Conservation (phyloP, 2,329 filamentous ascomycete species). For the Lachnellula arida region DNA sequence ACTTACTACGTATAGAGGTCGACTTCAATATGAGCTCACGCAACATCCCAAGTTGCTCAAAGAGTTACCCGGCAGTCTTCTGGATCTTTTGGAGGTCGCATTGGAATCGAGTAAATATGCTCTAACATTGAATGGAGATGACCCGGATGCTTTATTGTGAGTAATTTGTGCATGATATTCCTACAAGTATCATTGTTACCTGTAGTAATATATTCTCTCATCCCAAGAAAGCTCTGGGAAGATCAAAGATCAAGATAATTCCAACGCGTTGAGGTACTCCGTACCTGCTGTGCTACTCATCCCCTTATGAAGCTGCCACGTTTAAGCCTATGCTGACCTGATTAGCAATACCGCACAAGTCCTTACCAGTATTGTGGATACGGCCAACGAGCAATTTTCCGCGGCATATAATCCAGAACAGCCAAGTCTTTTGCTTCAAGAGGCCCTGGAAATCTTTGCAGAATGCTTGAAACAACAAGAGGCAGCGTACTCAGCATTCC, state of each 20-base stretch:
- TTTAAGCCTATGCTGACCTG: conserved; percentile 6
- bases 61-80: conserved; percentile 48
- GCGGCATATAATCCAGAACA: conserved; percentile 40
- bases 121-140: conserved; percentile 53
- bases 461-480: conserved; percentile 51
- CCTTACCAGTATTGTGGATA: conserved; percentile 61
- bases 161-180: conserved; percentile 10
- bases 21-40: conserved; percentile 64
- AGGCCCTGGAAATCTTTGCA: conserved; percentile 58
- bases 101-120: conserved; percentile 61
- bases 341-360: conserved; percentile 62
- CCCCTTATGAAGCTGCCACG: too few relatives aligned
- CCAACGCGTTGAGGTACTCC: too few relatives aligned
- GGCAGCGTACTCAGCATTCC: conserved; percentile 40
- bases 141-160: conserved; percentile 61
- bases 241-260: too few relatives aligned
- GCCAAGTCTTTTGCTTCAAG: conserved; percentile 40
- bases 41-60: conserved; percentile 60
- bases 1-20: conserved; percentile 44
- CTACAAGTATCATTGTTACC: neutral
- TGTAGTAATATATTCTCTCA: too few relatives aligned
- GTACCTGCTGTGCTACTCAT: too few relatives aligned
- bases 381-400: conserved; percentile 41
- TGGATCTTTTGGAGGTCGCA: conserved; percentile 54
- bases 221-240: too few relatives aligned